Evolutionary conservation across 371 early-diverging fungal species (phyloP).

Genomic region (Caulochytrium protostelioides): DNA sequence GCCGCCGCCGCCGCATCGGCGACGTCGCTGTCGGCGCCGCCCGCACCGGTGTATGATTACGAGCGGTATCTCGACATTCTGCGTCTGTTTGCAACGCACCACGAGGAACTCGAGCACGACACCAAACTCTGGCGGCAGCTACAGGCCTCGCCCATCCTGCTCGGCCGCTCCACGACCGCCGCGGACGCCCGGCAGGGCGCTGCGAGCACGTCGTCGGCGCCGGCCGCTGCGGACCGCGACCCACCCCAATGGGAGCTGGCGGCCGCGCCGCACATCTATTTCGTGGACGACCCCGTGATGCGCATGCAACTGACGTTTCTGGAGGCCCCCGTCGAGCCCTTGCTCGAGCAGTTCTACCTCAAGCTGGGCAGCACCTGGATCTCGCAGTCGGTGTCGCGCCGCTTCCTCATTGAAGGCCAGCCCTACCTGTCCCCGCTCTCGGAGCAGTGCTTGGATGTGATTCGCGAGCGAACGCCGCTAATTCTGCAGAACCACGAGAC

Average conservation of each 20-base stretch:
- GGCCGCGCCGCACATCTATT: conserved; percentile 42
- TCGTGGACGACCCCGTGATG: conserved; percentile 56
- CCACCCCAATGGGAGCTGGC: conserved; percentile 37
- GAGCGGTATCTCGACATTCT: conserved; percentile 49
- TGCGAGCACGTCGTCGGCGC: conserved; percentile 14
- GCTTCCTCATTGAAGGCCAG: conserved; percentile 1
- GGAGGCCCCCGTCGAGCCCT: conserved; percentile 7
- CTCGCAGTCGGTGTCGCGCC: conserved; percentile 25
- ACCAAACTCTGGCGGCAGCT: conserved; percentile 30
- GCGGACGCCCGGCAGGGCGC: conserved; percentile 23
- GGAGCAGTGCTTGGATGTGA: conserved; percentile 33
- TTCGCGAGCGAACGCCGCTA: conserved; percentile 55
- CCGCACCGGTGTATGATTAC: conserved; percentile 4
- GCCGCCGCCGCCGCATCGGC: too few relatives aligned
- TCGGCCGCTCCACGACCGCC: too few relatives aligned
- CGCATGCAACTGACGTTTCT: conserved; percentile 42
- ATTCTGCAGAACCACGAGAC: conserved; percentile 38
- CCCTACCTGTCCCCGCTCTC: conserved; percentile 27
- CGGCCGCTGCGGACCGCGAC: neutral
- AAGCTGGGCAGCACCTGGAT: conserved; percentile 48
- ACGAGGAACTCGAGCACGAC: conserved; percentile 22
- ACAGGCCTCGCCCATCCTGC: too few relatives aligned
- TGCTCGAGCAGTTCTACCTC: neutral
- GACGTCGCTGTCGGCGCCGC: too few relatives aligned
- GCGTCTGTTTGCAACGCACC: conserved; percentile 51